Percentiles rank a stretch among this genome's conserved stretches.
These are phyloP conservation scores for Saksenaea oblongispora DNA, from an alignment of 371 early-diverging fungal genomes.

Conservation along the genomic window DNA sequence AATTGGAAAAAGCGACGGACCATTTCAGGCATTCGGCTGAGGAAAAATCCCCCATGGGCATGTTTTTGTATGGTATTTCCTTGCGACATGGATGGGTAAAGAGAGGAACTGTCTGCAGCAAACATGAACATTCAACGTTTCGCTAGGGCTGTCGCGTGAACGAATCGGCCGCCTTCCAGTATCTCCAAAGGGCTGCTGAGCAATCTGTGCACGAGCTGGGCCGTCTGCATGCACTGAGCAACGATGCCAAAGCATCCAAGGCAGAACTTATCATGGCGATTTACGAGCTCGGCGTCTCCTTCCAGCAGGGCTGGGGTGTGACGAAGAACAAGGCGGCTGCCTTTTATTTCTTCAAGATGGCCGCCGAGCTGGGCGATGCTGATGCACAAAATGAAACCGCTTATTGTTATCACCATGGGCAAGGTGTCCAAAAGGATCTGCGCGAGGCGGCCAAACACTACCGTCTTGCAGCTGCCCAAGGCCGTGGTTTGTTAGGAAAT, in stretches of 20 bases:
- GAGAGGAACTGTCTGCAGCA: neutral
- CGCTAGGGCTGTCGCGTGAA: conserved; percentile 69
- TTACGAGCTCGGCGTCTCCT: conserved; percentile 84
- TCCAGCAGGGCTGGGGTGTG: conserved; percentile 91
- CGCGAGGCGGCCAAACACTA: conserved; percentile 81
- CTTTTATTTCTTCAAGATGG: conserved; percentile 87
- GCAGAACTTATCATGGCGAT: conserved; percentile 79
- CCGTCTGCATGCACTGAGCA: conserved; percentile 27
- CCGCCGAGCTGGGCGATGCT: conserved; percentile 81
- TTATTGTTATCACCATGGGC: conserved; percentile 74
- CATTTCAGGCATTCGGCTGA: conserved; percentile 74
- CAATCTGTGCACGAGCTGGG: conserved; percentile 65
- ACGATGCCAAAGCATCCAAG: conserved; percentile 37
- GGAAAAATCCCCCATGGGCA: conserved; percentile 66
- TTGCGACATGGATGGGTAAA: conserved; percentile 82
- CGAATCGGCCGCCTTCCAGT: conserved; percentile 66
- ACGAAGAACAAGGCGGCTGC: conserved; percentile 80
- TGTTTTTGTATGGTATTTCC: conserved; percentile 82
- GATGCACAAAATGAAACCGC: conserved; percentile 86
- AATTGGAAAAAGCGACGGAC: conserved; percentile 71
- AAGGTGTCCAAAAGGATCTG: conserved; percentile 80
- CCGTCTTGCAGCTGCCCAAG: conserved; percentile 80
- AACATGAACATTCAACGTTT: neutral
- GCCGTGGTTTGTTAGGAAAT: conserved; percentile 79
- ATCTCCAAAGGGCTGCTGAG: conserved; percentile 78